Base-by-base conservation (phyloP, 78 protist species). In the Dictyostelium firmibasis region DNA sequence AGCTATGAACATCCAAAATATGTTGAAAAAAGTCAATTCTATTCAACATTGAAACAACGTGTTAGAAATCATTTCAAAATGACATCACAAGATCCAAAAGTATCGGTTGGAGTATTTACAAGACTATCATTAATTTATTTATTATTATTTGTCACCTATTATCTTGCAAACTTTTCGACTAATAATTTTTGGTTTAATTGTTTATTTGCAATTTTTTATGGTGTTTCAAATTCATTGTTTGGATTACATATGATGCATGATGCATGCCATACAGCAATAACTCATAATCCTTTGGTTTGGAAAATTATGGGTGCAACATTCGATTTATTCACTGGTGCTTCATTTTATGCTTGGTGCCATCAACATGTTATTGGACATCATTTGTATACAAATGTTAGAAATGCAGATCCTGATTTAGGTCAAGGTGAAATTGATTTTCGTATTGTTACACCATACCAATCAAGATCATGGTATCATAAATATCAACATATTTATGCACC, bases 401-500 rank as follows among this genome's bases (percentile, higher is more conserved):
- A 70, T 69, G 95, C 91, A 5, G 92, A 84, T 62, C 95, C 91
- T 14, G 95, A 84, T 62, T 44, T 84, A 10, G 91, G 92, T 44
- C 74, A 91, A 38, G 88, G 89, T 50, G 91, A 77, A 50, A 72
- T 84, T n/a, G 92, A 85, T 79, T 85, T 79, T 74, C 84, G 86
- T 70, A 53, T 91, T 77, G 83, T 82, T 27, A 82, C 91, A 8
- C 91, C 95, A 33, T 91, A 62, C 14, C 72, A 62, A 62, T 2
- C 72, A n/a, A 20, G 72, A n/a, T 41, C 31, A 18, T 84, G 91
- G 92, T 84, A 84, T 29, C 91, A 91, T 70, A 91, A 81, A 62
- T 91, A 91, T 78, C 95, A 91, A 81, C 95, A 91, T 69, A 91
- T 91, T 72, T 91, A 91, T 27, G 95, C 95, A 0, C 95, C 95